Conservation (phyloP, 2,329 filamentous ascomycete genomes). For the Diaporthe australafricana region DNA sequence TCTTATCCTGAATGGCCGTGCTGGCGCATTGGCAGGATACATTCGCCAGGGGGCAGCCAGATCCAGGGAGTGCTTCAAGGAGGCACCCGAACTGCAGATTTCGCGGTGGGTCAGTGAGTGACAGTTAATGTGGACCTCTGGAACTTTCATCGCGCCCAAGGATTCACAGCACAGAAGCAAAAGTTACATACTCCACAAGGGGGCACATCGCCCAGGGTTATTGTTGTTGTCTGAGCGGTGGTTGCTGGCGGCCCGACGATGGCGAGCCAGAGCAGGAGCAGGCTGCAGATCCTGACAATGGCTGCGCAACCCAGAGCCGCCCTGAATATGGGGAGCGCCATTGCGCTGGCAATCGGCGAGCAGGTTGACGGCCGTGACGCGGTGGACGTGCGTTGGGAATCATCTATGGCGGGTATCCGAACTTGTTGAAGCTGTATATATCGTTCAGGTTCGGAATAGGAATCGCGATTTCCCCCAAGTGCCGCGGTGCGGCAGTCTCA, state of each 20-base stretch:
- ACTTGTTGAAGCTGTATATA: conserved; percentile 3
- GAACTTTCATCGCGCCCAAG: neutral
- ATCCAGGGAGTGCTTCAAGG: conserved; percentile 17
- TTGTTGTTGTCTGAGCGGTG: conserved; percentile 25
- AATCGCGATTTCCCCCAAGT: neutral
- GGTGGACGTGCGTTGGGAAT: neutral
- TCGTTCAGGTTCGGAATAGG: neutral
- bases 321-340: neutral
- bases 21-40: conserved; percentile 29
- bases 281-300: neutral
- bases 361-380: conserved; percentile 3
- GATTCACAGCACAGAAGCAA: neutral
- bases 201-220: conserved; percentile 9
- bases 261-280: conserved; percentile 25
- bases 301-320: conserved; percentile 8
- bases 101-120: conserved; percentile 4
- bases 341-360: neutral
- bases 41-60: conserved; percentile 18
- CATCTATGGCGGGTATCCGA: conserved; percentile 9
- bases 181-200: conserved; percentile 30
- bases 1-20: conserved; percentile 9
- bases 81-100: conserved; percentile 32
- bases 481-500: conserved; percentile 14
- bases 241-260: conserved; percentile 2
- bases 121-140: neutral